Percentiles rank a stretch among this genome's conserved stretches.
Conservation (phyloP, 108 stramenopile genomes). For the Skeletonema menzelii region DNA sequence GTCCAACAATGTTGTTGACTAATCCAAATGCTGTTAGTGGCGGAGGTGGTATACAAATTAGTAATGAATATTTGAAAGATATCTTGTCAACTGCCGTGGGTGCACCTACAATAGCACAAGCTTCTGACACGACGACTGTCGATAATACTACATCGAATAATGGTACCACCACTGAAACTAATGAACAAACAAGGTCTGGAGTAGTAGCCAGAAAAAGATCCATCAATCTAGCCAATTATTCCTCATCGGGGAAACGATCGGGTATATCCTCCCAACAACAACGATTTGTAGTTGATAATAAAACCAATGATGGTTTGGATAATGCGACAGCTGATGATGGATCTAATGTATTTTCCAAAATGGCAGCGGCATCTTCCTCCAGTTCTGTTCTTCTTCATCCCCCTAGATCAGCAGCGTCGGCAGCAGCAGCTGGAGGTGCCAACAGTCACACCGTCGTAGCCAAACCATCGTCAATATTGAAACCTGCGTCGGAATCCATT, state of each 20-base stretch:
- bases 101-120: neutral
- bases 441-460: too few species aligned
- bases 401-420: neutral
- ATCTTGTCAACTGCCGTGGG: neutral
- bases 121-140: too few species aligned
- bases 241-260: neutral
- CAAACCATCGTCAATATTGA: neutral
- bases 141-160: too few species aligned
- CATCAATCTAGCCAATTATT: neutral
- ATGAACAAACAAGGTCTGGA: too few species aligned
- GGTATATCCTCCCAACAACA: neutral
- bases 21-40: too few species aligned
- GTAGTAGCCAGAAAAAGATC: neutral
- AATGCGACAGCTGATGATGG: too few species aligned
- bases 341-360: neutral
- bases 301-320: neutral
- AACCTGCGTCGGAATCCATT: neutral
- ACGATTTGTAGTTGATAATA: neutral
- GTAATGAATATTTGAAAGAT: neutral
- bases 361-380: neutral
- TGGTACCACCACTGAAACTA: too few species aligned
- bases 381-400: neutral
- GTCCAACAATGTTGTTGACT: neutral
- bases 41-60: neutral
- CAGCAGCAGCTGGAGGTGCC: neutral